Evolutionary conservation across 768 basidiomycete species (phyloP).

Genomic region (Tubosaeta sp.): DNA sequence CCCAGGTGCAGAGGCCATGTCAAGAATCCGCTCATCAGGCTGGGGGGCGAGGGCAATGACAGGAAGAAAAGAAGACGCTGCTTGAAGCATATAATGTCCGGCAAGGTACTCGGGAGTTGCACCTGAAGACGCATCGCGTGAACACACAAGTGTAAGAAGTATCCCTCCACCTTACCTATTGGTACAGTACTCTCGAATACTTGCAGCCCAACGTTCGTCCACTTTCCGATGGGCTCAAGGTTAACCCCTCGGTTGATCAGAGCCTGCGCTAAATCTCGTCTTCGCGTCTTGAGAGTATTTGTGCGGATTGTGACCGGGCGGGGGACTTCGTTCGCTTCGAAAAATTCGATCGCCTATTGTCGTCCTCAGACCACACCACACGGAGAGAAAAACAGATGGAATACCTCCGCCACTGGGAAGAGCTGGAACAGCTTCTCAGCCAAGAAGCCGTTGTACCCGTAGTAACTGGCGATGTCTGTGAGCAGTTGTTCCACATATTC

Average conservation of each 20-base stretch:
- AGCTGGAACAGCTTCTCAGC: conserved; percentile 92
- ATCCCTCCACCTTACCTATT: conserved; percentile 52
- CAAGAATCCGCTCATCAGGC: conserved; percentile 88
- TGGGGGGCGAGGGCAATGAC: conserved; percentile 94
- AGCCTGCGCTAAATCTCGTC: conserved; percentile 90
- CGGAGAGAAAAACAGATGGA: conserved; percentile 12
- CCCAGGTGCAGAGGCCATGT: conserved; percentile 98
- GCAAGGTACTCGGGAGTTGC: conserved; percentile 99
- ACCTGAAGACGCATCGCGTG: conserved; percentile 36
- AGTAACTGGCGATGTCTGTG: conserved; percentile 89
- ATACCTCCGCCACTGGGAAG: conserved; percentile 88
- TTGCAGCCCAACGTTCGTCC: conserved; percentile 99
- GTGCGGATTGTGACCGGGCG: conserved; percentile 97
- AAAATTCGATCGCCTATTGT: conserved; percentile 91
- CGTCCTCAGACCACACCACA: not conserved
- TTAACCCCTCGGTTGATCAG: conserved; percentile 96
- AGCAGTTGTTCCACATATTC: conserved; percentile 89
- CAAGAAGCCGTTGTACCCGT: conserved; percentile 96
- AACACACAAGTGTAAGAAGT: not conserved
- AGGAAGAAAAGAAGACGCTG: conserved; percentile 98
- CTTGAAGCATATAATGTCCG: conserved; percentile 99
- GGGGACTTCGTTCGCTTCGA: conserved; percentile 93
- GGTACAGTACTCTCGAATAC: conserved; percentile 96
- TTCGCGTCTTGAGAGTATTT: conserved; percentile 89
- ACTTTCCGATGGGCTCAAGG: conserved; percentile 97